Base-by-base conservation (phyloP, 768 basidiomycete genomes). In the Xerocomellus chrysenteron region DNA sequence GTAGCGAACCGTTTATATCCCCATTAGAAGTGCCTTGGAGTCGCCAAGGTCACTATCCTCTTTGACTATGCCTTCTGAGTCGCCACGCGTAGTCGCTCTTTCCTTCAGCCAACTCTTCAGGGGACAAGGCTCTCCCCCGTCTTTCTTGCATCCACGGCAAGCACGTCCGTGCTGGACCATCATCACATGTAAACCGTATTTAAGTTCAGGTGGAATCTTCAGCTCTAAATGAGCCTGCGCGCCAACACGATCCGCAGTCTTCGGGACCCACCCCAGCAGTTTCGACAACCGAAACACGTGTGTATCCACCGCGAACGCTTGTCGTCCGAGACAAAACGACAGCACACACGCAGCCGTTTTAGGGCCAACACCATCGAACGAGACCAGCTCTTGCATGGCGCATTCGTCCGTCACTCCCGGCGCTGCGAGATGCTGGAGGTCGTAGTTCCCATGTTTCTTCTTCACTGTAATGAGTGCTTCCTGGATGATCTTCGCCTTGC, bases 331-430 rank as follows among this genome's bases (percentile, higher is more conserved):
- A 59, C 82, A 83, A 65, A 86, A 84, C 24, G 84, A 73, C 13
- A 85, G 68, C 0, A 86, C 84, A 56, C 84, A 86, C 1, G 84
- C 81, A 2, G 83, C 84, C 1, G 83, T 85, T 68, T 85, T 85
- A 1, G 82, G 84, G 2, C 84, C 83, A 11, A 86, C 83, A 1
- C 84, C 84, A 32, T 77, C 68, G 54, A 81, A 81, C 4, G 82
- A 77, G 14, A 83, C 77, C 28, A 86, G 75, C 58, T 81, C 83
- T 58, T 74, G 67, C 83, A 84, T 85, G 35, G 80, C 77, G n/a
- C 75, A 74, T 30, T 78, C 78, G 65, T 85, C 75, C 1, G 78
- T 61, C 6, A 62, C 59, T 2, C 64, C 63, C 1, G 70, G 54
- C 4, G 50, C 47, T 2, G 68, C 71, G 26, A 86, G 77, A 66